Evolutionary conservation across 352 stramenopile genomes (phyloP).

Genomic region (Phytophthora ohioensis): DNA sequence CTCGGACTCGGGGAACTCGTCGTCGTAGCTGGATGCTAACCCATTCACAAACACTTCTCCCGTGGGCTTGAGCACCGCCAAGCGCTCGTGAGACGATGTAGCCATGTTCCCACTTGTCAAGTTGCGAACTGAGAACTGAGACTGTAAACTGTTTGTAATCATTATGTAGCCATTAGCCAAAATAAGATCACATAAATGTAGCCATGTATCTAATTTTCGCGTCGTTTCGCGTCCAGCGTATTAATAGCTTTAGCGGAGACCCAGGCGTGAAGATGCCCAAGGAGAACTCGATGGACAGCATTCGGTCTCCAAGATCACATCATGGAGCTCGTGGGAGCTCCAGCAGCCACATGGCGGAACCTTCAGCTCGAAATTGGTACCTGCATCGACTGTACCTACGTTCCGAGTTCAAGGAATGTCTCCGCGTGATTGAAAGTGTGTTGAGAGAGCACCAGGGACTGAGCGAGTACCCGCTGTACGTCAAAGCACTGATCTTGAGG

Average conservation of each 20-base stretch:
- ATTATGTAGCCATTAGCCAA: slow-evolving; percentile 1
- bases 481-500: slow-evolving; percentile 92
- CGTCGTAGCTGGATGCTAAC: slow-evolving; percentile 79
- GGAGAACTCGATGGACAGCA: slow-evolving; percentile 49
- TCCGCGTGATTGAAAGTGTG: slow-evolving; percentile 91
- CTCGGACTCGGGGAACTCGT: slow-evolving; percentile 66
- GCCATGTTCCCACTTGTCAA: slow-evolving; percentile 18
- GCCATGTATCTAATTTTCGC: slow-evolving; percentile 15
- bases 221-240: slow-evolving; percentile 33
- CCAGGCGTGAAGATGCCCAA: slow-evolving; percentile 24
- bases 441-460: slow-evolving; percentile 85
- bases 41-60: slow-evolving; percentile 87
- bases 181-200: not conserved
- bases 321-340: slow-evolving; percentile 27
- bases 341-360: slow-evolving; percentile 41
- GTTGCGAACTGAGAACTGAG: slow-evolving; percentile 14
- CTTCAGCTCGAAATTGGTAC: slow-evolving; percentile 83
- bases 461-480: slow-evolving; percentile 93
- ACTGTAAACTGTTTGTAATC: not conserved
- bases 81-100: slow-evolving; percentile 27
- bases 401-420: slow-evolving; percentile 90
- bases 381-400: slow-evolving; percentile 87
- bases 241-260: not conserved
- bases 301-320: slow-evolving; percentile 68
- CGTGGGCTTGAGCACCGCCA: slow-evolving; percentile 66